phyloP scores from a whole-genome alignment of 352 stramenopile species.

The Phytophthora hibernalis region DNA sequence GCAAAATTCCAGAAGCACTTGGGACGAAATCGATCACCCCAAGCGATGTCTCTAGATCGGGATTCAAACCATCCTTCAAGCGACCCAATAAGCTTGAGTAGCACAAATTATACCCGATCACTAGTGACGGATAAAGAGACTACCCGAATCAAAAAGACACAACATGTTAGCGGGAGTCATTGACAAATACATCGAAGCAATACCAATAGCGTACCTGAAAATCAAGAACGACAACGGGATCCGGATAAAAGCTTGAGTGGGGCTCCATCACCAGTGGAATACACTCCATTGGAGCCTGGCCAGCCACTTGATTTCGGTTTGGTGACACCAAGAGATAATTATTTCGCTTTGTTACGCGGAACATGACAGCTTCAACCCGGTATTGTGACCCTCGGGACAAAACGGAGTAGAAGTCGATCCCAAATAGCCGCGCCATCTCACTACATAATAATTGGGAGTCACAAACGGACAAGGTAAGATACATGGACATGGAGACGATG shows the following conservation, averaged over 20 bases:
- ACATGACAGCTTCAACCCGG: conserved; percentile 93
- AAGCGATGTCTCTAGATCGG: conserved; percentile 69
- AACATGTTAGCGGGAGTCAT: not conserved
- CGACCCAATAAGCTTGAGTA: conserved; percentile 97
- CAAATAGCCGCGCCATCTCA: conserved; percentile 94
- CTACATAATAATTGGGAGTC: conserved; percentile 29
- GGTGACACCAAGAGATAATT: conserved; percentile 90
- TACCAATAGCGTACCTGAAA: conserved; percentile 84
- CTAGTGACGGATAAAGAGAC: conserved; percentile 99
- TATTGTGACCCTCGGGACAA: conserved; percentile 94
- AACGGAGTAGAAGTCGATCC: conserved; percentile 95
- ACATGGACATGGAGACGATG: not conserved
- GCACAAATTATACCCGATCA: conserved; percentile 99
- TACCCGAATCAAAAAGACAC: conserved; percentile 27
- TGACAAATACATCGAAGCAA: not conserved
- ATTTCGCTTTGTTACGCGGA: conserved; percentile 89
- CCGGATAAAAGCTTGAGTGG: conserved; percentile 94
- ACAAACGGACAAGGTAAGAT: conserved; percentile 4
- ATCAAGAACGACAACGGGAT: conserved; percentile 98
- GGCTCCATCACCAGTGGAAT: conserved; percentile 97
- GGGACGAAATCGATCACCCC: conserved; percentile 69
- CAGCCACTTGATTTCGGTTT: conserved; percentile 82
- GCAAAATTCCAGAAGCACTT: conserved; percentile 49
- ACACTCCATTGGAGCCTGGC: conserved; percentile 92
- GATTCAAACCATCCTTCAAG: conserved; percentile 80